These are phyloP conservation scores for Saccharomycopsis hybrid DNA, from an alignment of 1,139 yeast species.

Conservation along the genomic window DNA sequence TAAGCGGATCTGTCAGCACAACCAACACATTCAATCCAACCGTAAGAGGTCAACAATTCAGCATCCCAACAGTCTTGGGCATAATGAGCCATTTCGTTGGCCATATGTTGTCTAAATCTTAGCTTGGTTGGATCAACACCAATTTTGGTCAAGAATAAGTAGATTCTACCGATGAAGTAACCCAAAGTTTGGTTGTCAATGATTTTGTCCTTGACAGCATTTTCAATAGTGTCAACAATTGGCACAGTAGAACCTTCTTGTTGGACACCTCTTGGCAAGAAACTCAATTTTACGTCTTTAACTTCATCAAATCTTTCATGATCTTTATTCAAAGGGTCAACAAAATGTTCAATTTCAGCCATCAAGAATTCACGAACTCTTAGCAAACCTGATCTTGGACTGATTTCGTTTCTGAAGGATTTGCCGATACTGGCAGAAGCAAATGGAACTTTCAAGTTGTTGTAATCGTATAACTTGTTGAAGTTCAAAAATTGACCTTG, in stretches of 20 bases:
- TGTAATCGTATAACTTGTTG: conserved; percentile 85
- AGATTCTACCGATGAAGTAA: conserved; percentile 91
- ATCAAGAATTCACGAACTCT: conserved; percentile 97
- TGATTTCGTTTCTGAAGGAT: conserved; percentile 97
- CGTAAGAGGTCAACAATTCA: conserved; percentile 89
- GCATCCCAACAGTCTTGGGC: conserved; percentile 99
- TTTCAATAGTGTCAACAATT: conserved; percentile 65
- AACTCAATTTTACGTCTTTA: conserved; percentile 61
- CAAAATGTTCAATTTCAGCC: conserved; percentile 99
- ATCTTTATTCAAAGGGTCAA: conserved; percentile 81
- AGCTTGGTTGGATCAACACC: conserved; percentile 82
- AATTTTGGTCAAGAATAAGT: conserved; percentile 72
- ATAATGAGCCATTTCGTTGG: conserved; percentile 99
- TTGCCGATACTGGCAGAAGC: conserved; percentile 99
- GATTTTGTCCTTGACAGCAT: conserved; percentile 82
- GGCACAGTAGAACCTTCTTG: conserved; percentile 74
- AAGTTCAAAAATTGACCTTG: conserved; percentile 98
- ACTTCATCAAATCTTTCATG: conserved; percentile 79
- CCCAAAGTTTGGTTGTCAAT: conserved; percentile 97
- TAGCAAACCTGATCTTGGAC: conserved; percentile 95
- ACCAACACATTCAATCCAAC: conserved; percentile 99
- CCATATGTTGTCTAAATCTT: conserved; percentile 98
- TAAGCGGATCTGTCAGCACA: conserved; percentile 99
- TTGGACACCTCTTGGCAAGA: conserved; percentile 83
- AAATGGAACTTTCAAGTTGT: conserved; percentile 96